Base-by-base conservation (phyloP, 2,329 filamentous ascomycete genomes). In the Penicillium thymicola region DNA sequence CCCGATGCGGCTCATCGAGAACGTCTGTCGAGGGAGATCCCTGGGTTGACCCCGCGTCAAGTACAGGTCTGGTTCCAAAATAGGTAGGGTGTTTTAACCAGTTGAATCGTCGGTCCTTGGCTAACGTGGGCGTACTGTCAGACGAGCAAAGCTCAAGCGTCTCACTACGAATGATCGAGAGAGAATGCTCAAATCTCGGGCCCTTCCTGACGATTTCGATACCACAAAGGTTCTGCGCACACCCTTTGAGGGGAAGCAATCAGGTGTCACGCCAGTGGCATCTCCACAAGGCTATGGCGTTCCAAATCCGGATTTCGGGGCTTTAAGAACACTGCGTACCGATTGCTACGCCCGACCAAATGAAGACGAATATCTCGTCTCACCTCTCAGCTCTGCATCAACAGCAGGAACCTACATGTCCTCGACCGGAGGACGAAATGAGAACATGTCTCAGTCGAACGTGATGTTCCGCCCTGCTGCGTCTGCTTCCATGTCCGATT, bases 31-130 rank as follows among this genome's bases (percentile, higher is more conserved):
- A 82, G 89, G 61, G 91, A 97, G 72, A 97, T 97, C 44, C 92
- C 93, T 32, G 93, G 92, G 0, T 77, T 97, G 47, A 96, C 90
- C 67, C 90, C 92, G 37, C 85, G 92, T 59, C 92, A 97, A 72
- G 93, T 97, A 25, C 92, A 97, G 74, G 92, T 97, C 48, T 97
- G 92, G 93, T 97, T 97, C 76, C 92, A 97, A 75, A 97, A 97
- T 76, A 85, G 92, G 92, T 96, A 82, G 66, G 82, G 69, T 51
- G 6, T 13, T 59, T 34, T 45, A 38, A 37, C 34, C 21, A 16
- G 18, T 44, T 25, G n/a, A 37, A n/a, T 30, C n/a, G 21, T 41
- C 27, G 16, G 41, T 38, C 27, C 21, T 38, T 23, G 27, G n/a
- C 49, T 55, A 46, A 55, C 41, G 5, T 28, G 28, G 25, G 40